A percentile compares a stretch with the other conserved stretches of the same genome.
Evolutionary conservation across 2,329 filamentous ascomycete genomes (phyloP).

Genomic region (Triangularia verruculosa): DNA sequence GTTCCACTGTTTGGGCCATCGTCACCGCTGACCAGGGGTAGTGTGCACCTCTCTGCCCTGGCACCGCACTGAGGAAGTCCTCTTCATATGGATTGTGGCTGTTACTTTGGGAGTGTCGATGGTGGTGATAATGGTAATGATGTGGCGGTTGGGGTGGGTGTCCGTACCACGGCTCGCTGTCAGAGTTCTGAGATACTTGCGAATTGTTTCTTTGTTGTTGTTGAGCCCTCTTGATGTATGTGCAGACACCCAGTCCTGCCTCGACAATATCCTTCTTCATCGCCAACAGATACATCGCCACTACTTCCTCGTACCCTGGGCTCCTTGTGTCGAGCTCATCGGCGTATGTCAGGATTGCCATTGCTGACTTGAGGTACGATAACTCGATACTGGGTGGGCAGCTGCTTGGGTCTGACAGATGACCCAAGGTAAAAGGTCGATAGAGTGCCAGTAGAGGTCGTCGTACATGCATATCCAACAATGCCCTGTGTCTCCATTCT

Average conservation of each 20-base stretch:
- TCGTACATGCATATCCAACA: constrained; percentile 52
- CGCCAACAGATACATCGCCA: constrained; percentile 52
- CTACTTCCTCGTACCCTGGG: constrained; percentile 46
- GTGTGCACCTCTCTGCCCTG: constrained; percentile 30
- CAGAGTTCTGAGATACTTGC: background rate
- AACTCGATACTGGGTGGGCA: constrained; percentile 51
- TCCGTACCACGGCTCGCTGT: background rate
- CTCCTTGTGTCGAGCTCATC: constrained; percentile 51
- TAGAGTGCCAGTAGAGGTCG: constrained; percentile 52
- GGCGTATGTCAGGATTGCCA: constrained; percentile 53
- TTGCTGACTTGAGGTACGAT: constrained; percentile 52
- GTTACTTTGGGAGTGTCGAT: background rate
- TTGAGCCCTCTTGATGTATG: constrained; percentile 44
- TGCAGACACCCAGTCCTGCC: constrained; percentile 54
- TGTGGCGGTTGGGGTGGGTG: background rate
- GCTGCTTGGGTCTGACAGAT: constrained; percentile 31
- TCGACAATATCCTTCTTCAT: constrained; percentile 54
- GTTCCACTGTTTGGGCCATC: constrained; percentile 45
- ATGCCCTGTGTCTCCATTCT: constrained; percentile 49
- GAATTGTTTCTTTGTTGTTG: constrained; percentile 20
- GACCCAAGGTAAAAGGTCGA: constrained; percentile 53
- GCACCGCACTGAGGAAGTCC: constrained; percentile 11
- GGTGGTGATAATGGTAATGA: background rate
- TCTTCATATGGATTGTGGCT: background rate
- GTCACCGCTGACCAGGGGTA: constrained; percentile 43